phyloP scores from a whole-genome alignment of 768 basidiomycete genomes.

The Amyloporia xantha region DNA sequence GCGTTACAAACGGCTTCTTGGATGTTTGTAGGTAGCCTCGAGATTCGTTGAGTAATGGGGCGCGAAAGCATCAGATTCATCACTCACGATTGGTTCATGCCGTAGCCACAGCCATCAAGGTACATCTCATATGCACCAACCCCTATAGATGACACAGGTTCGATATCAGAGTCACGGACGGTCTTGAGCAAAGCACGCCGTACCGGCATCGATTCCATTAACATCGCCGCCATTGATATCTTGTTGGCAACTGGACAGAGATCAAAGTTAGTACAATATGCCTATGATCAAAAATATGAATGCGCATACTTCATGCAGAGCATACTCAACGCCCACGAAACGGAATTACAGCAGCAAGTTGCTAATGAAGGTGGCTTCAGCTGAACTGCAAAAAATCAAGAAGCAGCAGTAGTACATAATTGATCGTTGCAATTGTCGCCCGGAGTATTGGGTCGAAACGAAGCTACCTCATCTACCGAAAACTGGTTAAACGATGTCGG shows the following conservation, averaged over 20 bases:
- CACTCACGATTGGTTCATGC: conserved; percentile 4
- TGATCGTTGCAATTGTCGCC: conserved; percentile 17
- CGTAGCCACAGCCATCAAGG: neutral
- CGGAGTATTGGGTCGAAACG: conserved; percentile 6
- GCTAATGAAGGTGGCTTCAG: conserved; percentile 1
- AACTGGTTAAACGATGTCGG: too few relatives aligned
- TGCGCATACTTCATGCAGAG: conserved; percentile 16
- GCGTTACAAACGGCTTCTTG: conserved; percentile 13
- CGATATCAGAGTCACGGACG: neutral
- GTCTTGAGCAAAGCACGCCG: neutral
- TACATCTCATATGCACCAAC: conserved; percentile 7
- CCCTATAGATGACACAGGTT: conserved; percentile 4
- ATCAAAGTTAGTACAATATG: neutral
- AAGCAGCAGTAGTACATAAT: conserved; percentile 5
- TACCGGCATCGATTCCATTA: conserved; percentile 13
- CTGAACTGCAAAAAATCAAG: neutral
- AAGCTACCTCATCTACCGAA: conserved; percentile 4
- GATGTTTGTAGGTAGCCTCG: conserved; percentile 9
- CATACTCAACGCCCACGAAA: conserved; percentile 15
- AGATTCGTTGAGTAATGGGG: neutral
- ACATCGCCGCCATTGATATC: neutral
- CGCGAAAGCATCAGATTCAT: neutral
- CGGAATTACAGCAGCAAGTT: conserved; percentile 13
- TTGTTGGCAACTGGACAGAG: conserved; percentile 11
- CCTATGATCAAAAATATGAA: neutral